A percentile compares a stretch with the other conserved stretches of the same genome.
These are phyloP conservation scores for Candolleomyces efflorescens DNA, from an alignment of 768 basidiomycete species.

Conservation along the genomic window DNA sequence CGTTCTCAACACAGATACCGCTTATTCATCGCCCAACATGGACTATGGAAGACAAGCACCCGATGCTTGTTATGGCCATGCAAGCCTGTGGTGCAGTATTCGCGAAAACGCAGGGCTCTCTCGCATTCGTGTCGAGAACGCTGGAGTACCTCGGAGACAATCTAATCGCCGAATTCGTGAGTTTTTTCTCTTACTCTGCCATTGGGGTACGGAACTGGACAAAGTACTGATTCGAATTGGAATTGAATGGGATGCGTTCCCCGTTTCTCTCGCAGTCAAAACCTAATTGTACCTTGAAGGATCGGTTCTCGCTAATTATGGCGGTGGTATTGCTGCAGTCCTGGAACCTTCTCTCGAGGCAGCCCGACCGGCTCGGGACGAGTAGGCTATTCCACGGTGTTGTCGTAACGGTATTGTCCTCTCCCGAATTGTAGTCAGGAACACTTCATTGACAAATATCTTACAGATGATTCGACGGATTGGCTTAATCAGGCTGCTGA, in stretches of 20 bases:
- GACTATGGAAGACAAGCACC: slow-evolving; percentile 43
- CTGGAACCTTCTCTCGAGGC: slow-evolving; percentile 53
- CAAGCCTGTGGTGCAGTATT: slow-evolving; percentile 60
- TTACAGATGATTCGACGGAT: slow-evolving; percentile 45
- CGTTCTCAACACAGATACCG: slow-evolving; percentile 50
- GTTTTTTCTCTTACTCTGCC: slow-evolving; percentile 23
- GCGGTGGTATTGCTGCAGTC: slow-evolving; percentile 52
- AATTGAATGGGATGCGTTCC: neutral
- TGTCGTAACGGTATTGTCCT: slow-evolving; percentile 47
- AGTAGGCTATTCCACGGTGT: slow-evolving; percentile 56
- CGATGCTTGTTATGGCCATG: slow-evolving; percentile 50
- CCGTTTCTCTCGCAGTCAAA: slow-evolving; percentile 29
- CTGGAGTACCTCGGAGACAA: slow-evolving; percentile 41
- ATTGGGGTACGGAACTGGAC: too few species aligned
- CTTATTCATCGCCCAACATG: slow-evolving; percentile 54
- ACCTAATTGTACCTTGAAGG: slow-evolving; percentile 27
- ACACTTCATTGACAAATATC: neutral
- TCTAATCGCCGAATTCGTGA: slow-evolving; percentile 53
- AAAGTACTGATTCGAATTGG: neutral
- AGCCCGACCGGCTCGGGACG: slow-evolving; percentile 40
- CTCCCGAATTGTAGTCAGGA: neutral
- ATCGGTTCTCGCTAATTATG: slow-evolving; percentile 40
- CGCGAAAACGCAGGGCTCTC: slow-evolving; percentile 44
- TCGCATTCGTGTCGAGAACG: slow-evolving; percentile 43
- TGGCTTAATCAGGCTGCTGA: slow-evolving; percentile 39